These are phyloP conservation scores for Eucalyptus urophylla DNA, from an alignment of 345 rosid genomes.

Conservation along the genomic window DNA sequence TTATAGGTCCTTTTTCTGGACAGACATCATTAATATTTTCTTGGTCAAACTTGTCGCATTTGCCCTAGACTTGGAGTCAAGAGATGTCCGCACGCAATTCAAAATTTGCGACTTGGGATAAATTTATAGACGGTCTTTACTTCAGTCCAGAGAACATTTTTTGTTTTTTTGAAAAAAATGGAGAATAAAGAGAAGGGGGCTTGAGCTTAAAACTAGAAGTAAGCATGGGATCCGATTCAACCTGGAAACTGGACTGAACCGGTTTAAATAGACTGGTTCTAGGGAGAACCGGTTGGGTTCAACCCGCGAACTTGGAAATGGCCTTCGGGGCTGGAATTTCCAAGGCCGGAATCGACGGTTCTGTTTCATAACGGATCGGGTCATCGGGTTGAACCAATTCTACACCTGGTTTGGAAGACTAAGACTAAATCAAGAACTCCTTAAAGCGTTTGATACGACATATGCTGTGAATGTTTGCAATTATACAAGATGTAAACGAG, in stretches of 20 bases:
- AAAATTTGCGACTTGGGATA: not conserved
- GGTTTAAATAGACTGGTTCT: not conserved
- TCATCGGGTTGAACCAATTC: not conserved
- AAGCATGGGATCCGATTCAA: not conserved
- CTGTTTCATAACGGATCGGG: not conserved
- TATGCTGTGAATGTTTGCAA: not conserved
- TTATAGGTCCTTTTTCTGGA: not conserved
- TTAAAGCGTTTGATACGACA: not conserved
- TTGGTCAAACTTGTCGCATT: not conserved
- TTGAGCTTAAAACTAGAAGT: not conserved
- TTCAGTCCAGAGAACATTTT: not conserved
- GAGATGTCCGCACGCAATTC: not conserved
- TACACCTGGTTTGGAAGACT: not conserved
- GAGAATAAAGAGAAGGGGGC: not conserved
- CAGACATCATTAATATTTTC: not conserved
- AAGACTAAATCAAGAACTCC: not conserved
- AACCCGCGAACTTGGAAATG: not conserved
- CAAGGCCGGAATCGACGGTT: not conserved
- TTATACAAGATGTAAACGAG: not conserved
- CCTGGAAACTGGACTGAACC: not conserved
- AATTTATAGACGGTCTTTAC: not conserved
- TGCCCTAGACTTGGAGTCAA: not conserved
- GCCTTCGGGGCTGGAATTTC: not conserved
- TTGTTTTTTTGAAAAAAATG: not conserved
- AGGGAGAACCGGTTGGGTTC: not conserved